These are phyloP conservation scores for Neocallimastix lanati DNA, from an alignment of 192 early-diverging fungal genomes.

Conservation along the genomic window DNA sequence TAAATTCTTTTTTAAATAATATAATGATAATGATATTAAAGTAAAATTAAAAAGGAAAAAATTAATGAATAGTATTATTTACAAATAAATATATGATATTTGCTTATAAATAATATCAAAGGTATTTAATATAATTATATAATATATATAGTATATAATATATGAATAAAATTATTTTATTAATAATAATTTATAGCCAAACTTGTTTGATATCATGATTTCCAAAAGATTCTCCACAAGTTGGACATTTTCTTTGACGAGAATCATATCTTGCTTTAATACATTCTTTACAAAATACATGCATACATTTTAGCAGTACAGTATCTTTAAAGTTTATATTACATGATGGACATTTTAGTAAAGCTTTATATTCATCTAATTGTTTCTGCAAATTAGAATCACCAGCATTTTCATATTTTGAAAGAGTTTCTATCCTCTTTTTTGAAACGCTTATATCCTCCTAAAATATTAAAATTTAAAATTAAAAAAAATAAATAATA, in stretches of 20 bases:
- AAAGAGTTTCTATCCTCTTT: constrained; percentile 1
- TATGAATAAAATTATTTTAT: too few species aligned
- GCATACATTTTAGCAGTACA: constrained; percentile 74
- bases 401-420: constrained; percentile 13
- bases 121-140: too few species aligned
- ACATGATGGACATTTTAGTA: constrained; percentile 83
- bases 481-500: neutral
- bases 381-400: constrained; percentile 39
- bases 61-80: too few species aligned
- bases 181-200: neutral
- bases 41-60: too few species aligned
- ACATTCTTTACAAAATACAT: constrained; percentile 79
- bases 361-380: constrained; percentile 34
- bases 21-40: too few species aligned
- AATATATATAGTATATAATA: too few species aligned
- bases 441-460: constrained; percentile 1
- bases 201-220: constrained; percentile 3
- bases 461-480: neutral
- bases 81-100: too few species aligned
- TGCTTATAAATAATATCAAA: too few species aligned
- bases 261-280: constrained; percentile 69
- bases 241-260: constrained; percentile 41
- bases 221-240: constrained; percentile 2
- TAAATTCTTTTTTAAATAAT: too few species aligned
- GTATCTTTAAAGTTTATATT: constrained; percentile 68